A percentile compares a stretch with the other conserved stretches of the same genome.
phyloP scores from a whole-genome alignment of 306 rosid genomes.

The Myrica gale region DNA sequence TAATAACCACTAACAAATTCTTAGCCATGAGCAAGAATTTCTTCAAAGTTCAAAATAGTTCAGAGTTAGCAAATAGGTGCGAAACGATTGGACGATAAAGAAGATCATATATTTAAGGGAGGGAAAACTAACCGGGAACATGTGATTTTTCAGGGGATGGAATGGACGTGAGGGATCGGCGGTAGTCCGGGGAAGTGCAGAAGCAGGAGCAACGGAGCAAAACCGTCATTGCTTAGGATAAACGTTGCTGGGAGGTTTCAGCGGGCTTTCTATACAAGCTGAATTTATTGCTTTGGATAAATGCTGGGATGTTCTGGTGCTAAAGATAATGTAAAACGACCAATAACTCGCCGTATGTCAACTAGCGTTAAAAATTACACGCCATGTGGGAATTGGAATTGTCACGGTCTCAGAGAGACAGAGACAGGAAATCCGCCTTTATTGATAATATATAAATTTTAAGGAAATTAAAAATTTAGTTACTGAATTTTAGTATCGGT shows the following conservation, averaged over 20 bases:
- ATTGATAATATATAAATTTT: too few relatives aligned
- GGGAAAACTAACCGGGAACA: constrained; percentile 29
- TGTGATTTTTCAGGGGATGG: constrained; percentile 12
- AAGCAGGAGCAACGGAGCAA: constrained; percentile 45
- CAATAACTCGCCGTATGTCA: too few relatives aligned
- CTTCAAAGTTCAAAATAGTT: background rate
- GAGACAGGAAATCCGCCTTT: too few relatives aligned
- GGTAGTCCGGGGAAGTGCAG: constrained; percentile 30
- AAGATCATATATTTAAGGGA: too few relatives aligned
- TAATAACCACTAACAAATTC: background rate
- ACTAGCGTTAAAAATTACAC: too few relatives aligned
- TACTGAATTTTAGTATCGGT: too few relatives aligned
- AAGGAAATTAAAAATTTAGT: too few relatives aligned
- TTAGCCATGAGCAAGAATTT: background rate
- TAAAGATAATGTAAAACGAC: too few relatives aligned
- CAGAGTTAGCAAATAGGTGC: background rate
- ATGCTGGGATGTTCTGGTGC: too few relatives aligned
- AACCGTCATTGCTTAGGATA: constrained; percentile 51
- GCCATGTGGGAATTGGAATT: too few relatives aligned
- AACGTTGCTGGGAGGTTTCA: constrained; percentile 9
- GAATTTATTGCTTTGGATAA: too few relatives aligned
- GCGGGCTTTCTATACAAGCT: background rate
- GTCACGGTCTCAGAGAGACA: too few relatives aligned
- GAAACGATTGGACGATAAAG: background rate
- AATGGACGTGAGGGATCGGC: constrained; percentile 29